Base-by-base conservation (phyloP, 805 yeast genomes). In the Candida ovalis region DNA sequence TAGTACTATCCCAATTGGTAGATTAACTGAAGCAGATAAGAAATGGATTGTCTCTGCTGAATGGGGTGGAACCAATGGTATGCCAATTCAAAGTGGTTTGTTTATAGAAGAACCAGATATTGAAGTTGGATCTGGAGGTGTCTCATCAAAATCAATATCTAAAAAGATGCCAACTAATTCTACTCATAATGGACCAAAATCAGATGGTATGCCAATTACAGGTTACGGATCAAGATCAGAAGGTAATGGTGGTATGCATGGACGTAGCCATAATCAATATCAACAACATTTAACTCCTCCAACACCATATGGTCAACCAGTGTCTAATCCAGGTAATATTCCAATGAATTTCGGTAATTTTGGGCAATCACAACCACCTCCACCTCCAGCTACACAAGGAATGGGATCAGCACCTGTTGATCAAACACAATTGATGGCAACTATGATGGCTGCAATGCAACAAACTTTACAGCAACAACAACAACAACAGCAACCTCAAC, bases 11-110 rank as follows among this genome's bases (percentile, higher is more conserved):
- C 97, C 98, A 15, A 71, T 94, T 43, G 80, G 79, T 50, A 80
- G 97, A 59, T 76, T 94, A 57, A 94, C 99, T 0, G 99, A 94
- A 50, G 96, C 97, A 19, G 99, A 94, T 67, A 81, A 76, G 61
- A 75, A 85, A 53, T 94, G 99, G 99, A 80, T 88, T 12, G 86
- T 81, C 32, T 72, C 77, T 49, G 97, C 98, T 3, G 92, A 88
- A 67, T 90, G 96, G 90, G 99, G 99, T 56, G 99, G 99, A 58
- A 86, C 97, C 39, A 96, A 92, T 44, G 97, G 96, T 18, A 79
- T 76, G 61, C 89, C 91, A 8, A 68, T 94, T 51, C 81, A 72
- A 50, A 76, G 88, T 39, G 96, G 96, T 45, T 70, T 88, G 60
- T 88, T 84, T 15, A 80, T 94, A 63, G 98, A 94, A 66, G 99